A percentile compares a stretch with the other conserved stretches of the same genome.
These are phyloP conservation scores for Prunus dulcis DNA, from an alignment of 306 rosid genomes.

Conservation along the genomic window DNA sequence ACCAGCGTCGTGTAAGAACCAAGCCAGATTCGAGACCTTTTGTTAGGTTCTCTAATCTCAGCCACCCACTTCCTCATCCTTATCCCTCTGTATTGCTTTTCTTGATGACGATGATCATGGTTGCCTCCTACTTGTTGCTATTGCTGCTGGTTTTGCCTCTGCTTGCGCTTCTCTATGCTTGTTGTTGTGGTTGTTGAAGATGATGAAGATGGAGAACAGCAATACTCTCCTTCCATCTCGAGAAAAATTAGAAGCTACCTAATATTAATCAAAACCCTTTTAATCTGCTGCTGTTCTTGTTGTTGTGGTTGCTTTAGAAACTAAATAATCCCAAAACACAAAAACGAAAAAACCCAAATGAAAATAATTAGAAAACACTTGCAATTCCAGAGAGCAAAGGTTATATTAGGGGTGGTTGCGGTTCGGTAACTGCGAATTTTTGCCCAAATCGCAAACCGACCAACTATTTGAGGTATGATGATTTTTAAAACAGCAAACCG, in stretches of 20 bases:
- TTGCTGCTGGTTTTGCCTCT: constrained; percentile 20
- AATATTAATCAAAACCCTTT: not conserved
- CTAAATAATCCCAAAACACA: not conserved
- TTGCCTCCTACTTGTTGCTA: too few relatives aligned
- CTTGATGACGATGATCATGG: not conserved
- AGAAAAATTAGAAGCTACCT: not conserved
- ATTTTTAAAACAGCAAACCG: too few relatives aligned
- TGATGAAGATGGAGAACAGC: constrained; percentile 37
- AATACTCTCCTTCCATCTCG: constrained; percentile 58
- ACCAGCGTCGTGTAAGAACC: constrained; percentile 85
- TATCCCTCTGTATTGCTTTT: constrained; percentile 89
- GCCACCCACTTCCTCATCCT: constrained; percentile 99
- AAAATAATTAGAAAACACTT: not conserved
- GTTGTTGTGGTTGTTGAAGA: constrained; percentile 4
- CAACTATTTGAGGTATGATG: too few relatives aligned
- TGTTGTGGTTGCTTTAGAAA: not conserved
- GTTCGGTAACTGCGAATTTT: too few relatives aligned
- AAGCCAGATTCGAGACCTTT: constrained; percentile 93
- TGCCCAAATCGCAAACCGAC: too few relatives aligned
- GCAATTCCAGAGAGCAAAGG: not conserved
- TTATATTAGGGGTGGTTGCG: not conserved
- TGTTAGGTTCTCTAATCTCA: constrained; percentile 93
- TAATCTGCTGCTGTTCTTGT: not conserved
- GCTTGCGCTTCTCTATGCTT: constrained; percentile 40
- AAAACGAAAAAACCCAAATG: not conserved